Base-by-base conservation (phyloP, 495 filamentous ascomycete species). In the Penicillium canescens region DNA sequence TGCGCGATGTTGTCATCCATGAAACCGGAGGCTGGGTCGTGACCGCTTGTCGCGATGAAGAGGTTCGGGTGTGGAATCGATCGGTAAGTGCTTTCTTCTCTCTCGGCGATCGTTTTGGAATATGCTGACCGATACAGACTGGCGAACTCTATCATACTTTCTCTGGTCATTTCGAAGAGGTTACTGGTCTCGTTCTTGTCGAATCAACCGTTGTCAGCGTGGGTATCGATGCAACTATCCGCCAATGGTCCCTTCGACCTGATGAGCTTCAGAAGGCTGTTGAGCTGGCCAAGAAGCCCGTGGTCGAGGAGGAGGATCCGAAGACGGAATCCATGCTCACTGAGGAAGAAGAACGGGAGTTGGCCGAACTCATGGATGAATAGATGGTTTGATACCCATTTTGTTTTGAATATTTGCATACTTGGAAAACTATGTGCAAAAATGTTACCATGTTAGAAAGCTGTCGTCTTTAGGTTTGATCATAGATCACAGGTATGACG, bases 141-240 rank as follows among this genome's bases (percentile, higher is more conserved):
- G 94, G 91, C 13, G 80, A 87, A 55, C 77, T 96, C 41, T 78
- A 88, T 58, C 87, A 89, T 62, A 80, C 82, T 3, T 91, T 93
- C 49, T 79, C 82, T 14, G 94, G 94, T 1, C 94, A 98, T 68
- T 97, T 83, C 66, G 91, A 98, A 58, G 94, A 97, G 63, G 87
- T 98, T 24, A 96, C 88, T 4, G 90, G 87, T 35, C 68, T 97
- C 35, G 75, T 86, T 2, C 61, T 95, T 35, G 60, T 91, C 9
- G 80, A 77, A 13, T 74, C 67, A 26, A 81, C 73, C 38, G 73
- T 94, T 24, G 85, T 87, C 34, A 96, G 91, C 63, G 90, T 90
- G 31, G 82, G 86, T 20, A 96, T 96, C 57, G 94, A 98, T 75
- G 88, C 83, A 0, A 98, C 94, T 3, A 74, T 97, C 34, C 82